phyloP scores from a whole-genome alignment of 352 stramenopile genomes.

The Lagenidium giganteum region DNA sequence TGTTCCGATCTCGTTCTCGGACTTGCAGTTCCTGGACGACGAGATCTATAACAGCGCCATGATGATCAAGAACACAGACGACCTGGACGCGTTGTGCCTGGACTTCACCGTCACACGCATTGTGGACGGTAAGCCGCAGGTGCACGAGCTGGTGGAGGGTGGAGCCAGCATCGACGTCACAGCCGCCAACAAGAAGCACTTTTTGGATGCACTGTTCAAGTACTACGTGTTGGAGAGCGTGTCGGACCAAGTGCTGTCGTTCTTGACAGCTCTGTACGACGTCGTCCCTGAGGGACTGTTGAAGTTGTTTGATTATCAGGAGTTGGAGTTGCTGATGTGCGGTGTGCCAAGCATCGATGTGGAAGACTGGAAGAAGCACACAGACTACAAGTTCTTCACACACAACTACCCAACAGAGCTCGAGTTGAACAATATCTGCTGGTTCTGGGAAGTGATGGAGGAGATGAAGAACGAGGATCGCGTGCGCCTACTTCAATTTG shows the following conservation, averaged over 20 bases:
- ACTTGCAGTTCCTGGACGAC: constrained; percentile 87
- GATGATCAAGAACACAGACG: constrained; percentile 63
- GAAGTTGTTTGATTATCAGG: constrained; percentile 98
- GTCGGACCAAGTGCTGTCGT: constrained; percentile 84
- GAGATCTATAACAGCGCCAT: constrained; percentile 73
- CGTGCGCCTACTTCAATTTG: constrained; percentile 78
- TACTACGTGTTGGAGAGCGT: constrained; percentile 95
- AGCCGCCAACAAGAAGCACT: constrained; percentile 93
- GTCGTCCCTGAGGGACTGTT: constrained; percentile 95
- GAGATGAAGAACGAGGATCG: constrained; percentile 70
- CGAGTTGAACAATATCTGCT: constrained; percentile 89
- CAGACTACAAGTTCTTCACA: constrained; percentile 72
- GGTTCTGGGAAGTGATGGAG: constrained; percentile 96
- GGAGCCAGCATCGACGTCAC: constrained; percentile 91
- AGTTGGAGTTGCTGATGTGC: constrained; percentile 97
- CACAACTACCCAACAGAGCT: constrained; percentile 60
- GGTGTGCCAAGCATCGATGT: constrained; percentile 81
- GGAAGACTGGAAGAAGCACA: constrained; percentile 79
- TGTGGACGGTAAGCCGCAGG: constrained; percentile 50
- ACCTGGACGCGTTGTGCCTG: constrained; percentile 71
- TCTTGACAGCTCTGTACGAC: constrained; percentile 93
- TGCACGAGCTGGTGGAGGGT: constrained; percentile 88
- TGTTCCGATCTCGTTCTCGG: constrained; percentile 83
- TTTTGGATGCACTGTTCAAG: constrained; percentile 92
- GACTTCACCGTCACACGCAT: constrained; percentile 76